Base-by-base conservation (phyloP, 1,284 basidiomycete genomes). In the Trichosporon sp. region DNA sequence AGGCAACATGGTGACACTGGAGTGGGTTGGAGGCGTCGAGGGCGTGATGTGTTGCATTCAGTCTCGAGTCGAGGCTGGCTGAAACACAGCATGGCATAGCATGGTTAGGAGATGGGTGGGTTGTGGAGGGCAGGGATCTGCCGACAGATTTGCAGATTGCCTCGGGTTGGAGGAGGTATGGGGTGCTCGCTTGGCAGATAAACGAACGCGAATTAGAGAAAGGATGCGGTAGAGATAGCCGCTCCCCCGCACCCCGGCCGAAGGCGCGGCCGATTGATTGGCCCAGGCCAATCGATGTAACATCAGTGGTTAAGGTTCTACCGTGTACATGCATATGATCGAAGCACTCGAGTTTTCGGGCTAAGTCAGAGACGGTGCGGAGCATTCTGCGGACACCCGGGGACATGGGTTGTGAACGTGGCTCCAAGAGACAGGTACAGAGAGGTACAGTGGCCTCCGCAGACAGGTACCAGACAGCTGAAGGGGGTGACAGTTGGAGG, bases 261-360 rank as follows among this genome's bases (percentile, higher is more conserved):
- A 10, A 12, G 19, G 16, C 16, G 6, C 46, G 14, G n/a, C 19
- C 51, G 51, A 5, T 2, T 54, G 51, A 16, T 21, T 54, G 19
- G 38, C 38, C 26, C 38, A 10, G 38, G 38, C 38, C 38, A 40
- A 26, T 19, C 21, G 6, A 54, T 54, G 51, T 54, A 54, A 54
- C 51, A 54, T 21, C 21, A 54, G 19, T 26, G 3, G 8, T 7
- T 26, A 16, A 54, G 6, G 21, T 54, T 54, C 19, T 26, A 54
- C n/a, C 51, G 51, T 54, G 21, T 54, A 26, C 51, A 54, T 54
- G 51, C 51, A 54, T 54, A 16, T 54, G 51, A 54, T 21, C 19
- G 51, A 21, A 16, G 4, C 51, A 26, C 21, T 54, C 8, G 43
- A 37, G 35, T 37, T 37, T 7, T 37, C 35, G 35, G n/a, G 16